Conservation (phyloP, 768 basidiomycete species). For the Chalciporus chontae region DNA sequence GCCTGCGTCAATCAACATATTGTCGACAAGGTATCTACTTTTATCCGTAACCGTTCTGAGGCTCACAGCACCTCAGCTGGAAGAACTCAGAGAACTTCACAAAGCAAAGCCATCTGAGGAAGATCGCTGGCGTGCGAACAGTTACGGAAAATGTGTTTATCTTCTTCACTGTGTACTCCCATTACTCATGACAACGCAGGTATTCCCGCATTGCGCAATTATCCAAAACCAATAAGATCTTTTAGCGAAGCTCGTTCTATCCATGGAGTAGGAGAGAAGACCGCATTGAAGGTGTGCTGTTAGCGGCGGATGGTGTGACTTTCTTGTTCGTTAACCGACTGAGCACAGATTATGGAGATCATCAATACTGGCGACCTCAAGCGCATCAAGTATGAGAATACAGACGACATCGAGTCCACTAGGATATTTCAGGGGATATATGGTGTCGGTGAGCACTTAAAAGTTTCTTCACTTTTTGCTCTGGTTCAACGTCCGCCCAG, state of each 20-base stretch:
- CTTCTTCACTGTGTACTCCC: neutral
- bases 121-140: constrained; percentile 64
- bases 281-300: constrained; percentile 61
- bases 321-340: neutral
- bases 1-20: constrained; percentile 67
- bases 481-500: constrained; percentile 31
- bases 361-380: constrained; percentile 67
- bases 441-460: constrained; percentile 63
- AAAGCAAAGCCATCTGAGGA: constrained; percentile 55
- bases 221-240: constrained; percentile 56
- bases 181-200: constrained; percentile 36
- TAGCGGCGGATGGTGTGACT: neutral
- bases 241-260: constrained; percentile 58
- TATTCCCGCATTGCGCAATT: constrained; percentile 52
- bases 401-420: constrained; percentile 55
- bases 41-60: neutral
- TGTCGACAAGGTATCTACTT: constrained; percentile 56
- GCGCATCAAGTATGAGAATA: constrained; percentile 64
- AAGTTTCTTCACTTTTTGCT: neutral
- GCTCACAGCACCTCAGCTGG: constrained; percentile 41
- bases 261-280: constrained; percentile 67
- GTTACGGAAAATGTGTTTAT: constrained; percentile 61
- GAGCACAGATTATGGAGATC: constrained; percentile 73
- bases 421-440: constrained; percentile 77
- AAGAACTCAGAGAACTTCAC: constrained; percentile 65